Conservation (phyloP, 169 alveolate species). For the Plasmodium coatneyi region DNA sequence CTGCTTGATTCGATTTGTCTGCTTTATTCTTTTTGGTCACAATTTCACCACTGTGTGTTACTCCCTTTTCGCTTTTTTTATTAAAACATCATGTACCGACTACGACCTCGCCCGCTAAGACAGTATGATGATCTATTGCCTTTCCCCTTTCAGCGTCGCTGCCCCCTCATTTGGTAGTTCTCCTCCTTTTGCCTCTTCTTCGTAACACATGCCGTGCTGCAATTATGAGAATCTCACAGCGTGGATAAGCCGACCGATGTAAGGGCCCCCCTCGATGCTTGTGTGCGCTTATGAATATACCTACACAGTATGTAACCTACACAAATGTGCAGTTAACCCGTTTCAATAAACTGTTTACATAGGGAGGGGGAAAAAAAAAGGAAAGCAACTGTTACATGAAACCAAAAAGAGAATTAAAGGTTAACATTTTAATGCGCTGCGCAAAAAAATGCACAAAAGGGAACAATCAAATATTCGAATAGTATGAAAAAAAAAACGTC, state of each 20-base stretch:
- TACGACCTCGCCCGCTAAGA: neutral
- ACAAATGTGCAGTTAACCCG: neutral
- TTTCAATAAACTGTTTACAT: neutral
- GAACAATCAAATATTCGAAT: neutral
- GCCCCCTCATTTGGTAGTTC: neutral
- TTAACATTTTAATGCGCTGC: neutral
- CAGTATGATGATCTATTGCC: neutral
- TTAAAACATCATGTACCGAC: neutral
- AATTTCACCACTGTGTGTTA: neutral
- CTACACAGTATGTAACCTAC: neutral
- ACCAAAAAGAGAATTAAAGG: neutral
- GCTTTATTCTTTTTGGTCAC: neutral
- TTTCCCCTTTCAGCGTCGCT: neutral
- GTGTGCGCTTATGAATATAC: neutral
- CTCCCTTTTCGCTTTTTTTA: neutral
- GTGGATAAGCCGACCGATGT: neutral
- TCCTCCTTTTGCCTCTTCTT: neutral
- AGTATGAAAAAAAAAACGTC: neutral
- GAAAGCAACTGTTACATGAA: neutral
- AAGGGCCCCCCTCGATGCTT: neutral
- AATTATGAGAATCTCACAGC: neutral
- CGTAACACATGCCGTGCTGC: neutral
- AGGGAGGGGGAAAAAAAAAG: neutral
- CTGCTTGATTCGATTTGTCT: neutral
- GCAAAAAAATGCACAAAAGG: neutral